Evolutionary conservation across 306 rosid genomes (phyloP).

Genomic region (Quercus agrifolia): DNA sequence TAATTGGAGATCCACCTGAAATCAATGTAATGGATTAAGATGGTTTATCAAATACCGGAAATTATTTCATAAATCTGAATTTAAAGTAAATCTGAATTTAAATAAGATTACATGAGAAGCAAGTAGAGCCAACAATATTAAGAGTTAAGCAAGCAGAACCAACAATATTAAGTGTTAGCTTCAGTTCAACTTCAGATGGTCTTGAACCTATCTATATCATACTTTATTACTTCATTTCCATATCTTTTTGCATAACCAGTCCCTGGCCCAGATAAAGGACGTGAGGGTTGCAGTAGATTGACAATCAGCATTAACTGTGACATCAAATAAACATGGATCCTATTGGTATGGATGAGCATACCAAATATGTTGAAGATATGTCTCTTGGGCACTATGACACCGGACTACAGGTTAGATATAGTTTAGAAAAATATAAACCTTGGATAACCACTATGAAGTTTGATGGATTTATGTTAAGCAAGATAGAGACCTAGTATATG

Average conservation of each 20-base stretch:
- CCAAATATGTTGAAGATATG: neutral
- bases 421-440: neutral
- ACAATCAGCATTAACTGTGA: neutral
- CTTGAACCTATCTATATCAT: neutral
- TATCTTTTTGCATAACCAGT: neutral
- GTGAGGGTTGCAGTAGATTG: neutral
- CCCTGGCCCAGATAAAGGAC: neutral
- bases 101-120: neutral
- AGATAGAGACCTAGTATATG: neutral
- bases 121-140: neutral
- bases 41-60: slow-evolving; percentile 7
- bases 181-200: neutral
- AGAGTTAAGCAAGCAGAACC: neutral
- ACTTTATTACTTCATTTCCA: neutral
- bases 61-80: neutral
- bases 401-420: neutral
- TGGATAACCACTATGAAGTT: neutral
- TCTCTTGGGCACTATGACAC: neutral
- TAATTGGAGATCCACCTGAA: slow-evolving; percentile 83
- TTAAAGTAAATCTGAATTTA: neutral
- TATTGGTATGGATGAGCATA: neutral
- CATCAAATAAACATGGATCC: too few relatives aligned
- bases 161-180: neutral
- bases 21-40: slow-evolving; percentile 20
- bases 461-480: neutral